Evolutionary conservation across 768 basidiomycete species (phyloP).

Genomic region (Podaxis sp.): DNA sequence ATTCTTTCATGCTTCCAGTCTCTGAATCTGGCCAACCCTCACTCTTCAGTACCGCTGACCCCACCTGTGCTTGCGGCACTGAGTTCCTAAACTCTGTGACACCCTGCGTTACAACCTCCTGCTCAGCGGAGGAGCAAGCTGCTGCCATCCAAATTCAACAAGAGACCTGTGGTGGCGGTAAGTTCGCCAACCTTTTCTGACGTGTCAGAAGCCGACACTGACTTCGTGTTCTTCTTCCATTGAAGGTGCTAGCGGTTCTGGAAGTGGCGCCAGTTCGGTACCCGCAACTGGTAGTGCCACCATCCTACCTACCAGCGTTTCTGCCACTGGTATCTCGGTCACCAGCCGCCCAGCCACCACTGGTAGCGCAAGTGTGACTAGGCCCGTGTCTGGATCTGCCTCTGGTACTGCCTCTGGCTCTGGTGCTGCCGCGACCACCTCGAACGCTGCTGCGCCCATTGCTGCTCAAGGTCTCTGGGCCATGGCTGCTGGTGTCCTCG

Average conservation of each 20-base stretch:
- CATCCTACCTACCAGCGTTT: not conserved
- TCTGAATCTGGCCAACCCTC: not conserved
- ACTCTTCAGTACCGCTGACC: not conserved
- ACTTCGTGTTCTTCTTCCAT: not conserved
- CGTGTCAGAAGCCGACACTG: not conserved
- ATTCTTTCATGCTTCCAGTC: not conserved
- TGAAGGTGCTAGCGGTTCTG: not conserved
- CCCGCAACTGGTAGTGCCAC: not conserved
- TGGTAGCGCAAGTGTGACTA: not conserved
- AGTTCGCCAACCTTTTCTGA: not conserved
- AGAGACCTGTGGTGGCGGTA: not conserved
- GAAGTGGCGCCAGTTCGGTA: not conserved
- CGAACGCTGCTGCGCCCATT: not conserved
- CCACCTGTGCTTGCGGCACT: not conserved
- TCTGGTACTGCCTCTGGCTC: not conserved
- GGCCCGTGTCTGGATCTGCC: not conserved
- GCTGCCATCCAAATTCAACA: not conserved
- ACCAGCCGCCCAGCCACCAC: not conserved
- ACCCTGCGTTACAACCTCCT: not conserved
- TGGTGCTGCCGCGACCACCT: not conserved
- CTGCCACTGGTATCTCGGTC: not conserved
- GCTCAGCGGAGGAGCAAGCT: not conserved
- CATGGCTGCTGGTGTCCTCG: slow-evolving; percentile 9
- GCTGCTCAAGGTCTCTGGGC: slow-evolving; percentile 8
- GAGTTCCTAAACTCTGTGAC: not conserved